Base-by-base conservation (phyloP, 129 eudicot genomes). In the Centaurea solstitialis region DNA sequence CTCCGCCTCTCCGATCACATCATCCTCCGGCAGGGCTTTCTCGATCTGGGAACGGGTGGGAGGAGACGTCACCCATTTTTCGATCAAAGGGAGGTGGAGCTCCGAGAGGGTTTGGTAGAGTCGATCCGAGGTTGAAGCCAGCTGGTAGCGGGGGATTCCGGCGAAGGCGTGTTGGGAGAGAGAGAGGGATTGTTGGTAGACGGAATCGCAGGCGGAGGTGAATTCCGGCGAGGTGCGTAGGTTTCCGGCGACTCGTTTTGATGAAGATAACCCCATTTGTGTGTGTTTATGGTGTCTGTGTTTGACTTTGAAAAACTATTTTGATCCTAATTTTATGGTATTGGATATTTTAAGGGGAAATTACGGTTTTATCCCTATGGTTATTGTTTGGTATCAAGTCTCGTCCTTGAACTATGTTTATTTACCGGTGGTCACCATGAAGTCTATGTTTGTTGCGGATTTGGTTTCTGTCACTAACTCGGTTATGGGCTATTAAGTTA, bases 131-230 rank as follows among this genome's bases (percentile, higher is more conserved):
- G 94, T 91, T 81, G 90, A 84, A 67, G 82, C 64, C 72, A 91
- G 87, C 57, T 93, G 97, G 90, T 93, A 93, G 59, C 91, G 94
- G 9, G 78, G 88, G 79, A 93, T 75, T 20, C 94, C 98, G 6
- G 86, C 78, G 90, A 93, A 93, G 20, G 94, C 82, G 83, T 87
- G 92, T 33, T 91, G 98, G 39, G 91, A 37, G 11, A 87, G 85
- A 30, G 91, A 35, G 40, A 89, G 69, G 37, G 82, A 81, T 28
- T 87, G 66, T 72, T 82, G 38, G 85, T 76, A 93, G 71, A 81
- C 89, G 40, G 97, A 74, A 75, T 79, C 77, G 81, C 94, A 86
- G 0, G 94, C 89, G 3, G 93, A 76, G 90, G 59, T 91, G 91
- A 93, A 93, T 2, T 85, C 94, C 5, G 88, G 7, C 15, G 98